Evolutionary conservation across 108 stramenopile genomes (phyloP), one percentile per base, ranked within the genome.

Genomic region (Nitzschia putrida): DNA sequence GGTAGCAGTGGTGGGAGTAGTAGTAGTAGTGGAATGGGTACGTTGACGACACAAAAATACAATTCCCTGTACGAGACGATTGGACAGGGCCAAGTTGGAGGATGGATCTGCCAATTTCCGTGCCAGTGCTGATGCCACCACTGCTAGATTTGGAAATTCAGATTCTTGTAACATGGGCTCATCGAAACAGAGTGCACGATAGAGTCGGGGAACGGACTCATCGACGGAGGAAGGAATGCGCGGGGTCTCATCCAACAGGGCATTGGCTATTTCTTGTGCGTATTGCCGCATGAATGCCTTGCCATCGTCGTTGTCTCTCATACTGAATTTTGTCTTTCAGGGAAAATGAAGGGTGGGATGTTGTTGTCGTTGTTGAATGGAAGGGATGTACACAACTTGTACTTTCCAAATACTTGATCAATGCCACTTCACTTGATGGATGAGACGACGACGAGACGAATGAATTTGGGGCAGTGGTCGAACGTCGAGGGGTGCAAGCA

Each of bases 41-140:
- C 44, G 61, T 52, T 68, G 66, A 7, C 54, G 29, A 57, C 68
- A 77, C 12, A 70, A 26, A 52, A 71, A 71, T 5, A 77, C 18
- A 25, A 77, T 60, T 13, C 76, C 76, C 64, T 77, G 66, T 23
- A 77, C 69, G 55, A 77, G 44, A 16, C 76, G 69, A 59, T 77
- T 69, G 39, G 69, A 71, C 9, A 77, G 14, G n/a, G 76, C 76
- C 24, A 56, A 76, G 18, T 11, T 61, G 22, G 71, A 61, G 8
- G 67, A 44, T 11, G 73, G 20, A 10, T 49, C 21, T 13, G 29
- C 8, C 4, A 77, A 43, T 44, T 77, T 50, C 22, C 76, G 63
- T 2, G 57, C 14, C 45, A 71, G 49, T 7, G 69, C 69, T 29
- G 69, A 51, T 5, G 63, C 69, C 8, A 49, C 69, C 8, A 57